Base-by-base conservation (phyloP, 495 filamentous ascomycete genomes). In the Massariosphaeria phaeospora region DNA sequence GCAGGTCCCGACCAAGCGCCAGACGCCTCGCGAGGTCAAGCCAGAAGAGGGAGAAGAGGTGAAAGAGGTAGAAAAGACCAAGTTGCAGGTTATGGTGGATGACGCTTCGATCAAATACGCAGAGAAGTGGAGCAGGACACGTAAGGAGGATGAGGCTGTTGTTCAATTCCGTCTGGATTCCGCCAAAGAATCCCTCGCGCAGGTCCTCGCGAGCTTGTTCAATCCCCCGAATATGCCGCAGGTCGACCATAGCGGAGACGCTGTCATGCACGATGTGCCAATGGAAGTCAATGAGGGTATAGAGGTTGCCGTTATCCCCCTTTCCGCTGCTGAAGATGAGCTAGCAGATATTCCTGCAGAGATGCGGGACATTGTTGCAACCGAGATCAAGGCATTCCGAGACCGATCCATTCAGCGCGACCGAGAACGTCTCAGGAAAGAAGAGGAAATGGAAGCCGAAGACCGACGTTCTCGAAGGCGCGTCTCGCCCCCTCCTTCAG, bases 301-400 rank as follows among this genome's bases (percentile, higher is more conserved):
- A 18, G 91, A 95, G 71, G 84, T 27, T 2, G 27, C 96, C 27
- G 84, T 96, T 58, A 96, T 89, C 35, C 96, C 96, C 3, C 79
- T 95, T 30, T 86, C 87, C 7, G 13, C 52, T 31, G 79, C 84
- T 23, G 93, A 99, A 61, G 93, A 99, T 66, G 93, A 99, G 62
- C 76, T 99, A 25, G 85, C 88, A 34, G 94, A 99, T 64, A 95
- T 99, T 49, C 93, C 93, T 2, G 84, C 87, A 10, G 93, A 96
- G 64, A 91, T 91, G 90, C 84, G 93, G n/a, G 93, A 91, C 63
- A 95, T 85, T 7, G 91, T 99, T 21, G 89, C 93, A 7, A 85
- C 85, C 55, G 94, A 99, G 62, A 99, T 99, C 58, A 80, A 87
- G 7, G 86, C 89, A 9, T 99, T 99, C 74, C 79, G 93, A 61